Evolutionary conservation across 257 asterid species (phyloP).

Genomic region (Solanum verrucosum): DNA sequence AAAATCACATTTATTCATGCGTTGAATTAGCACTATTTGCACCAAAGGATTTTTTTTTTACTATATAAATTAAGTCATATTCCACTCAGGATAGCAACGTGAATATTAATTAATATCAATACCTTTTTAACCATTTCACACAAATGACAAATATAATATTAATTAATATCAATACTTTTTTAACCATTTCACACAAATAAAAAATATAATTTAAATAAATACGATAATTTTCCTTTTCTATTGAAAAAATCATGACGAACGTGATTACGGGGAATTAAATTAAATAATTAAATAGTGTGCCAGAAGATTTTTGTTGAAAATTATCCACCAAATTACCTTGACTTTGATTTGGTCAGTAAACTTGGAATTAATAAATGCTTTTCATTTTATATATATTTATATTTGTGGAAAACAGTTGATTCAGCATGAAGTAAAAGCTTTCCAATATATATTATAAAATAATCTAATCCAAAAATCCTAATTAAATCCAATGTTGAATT

Average conservation of each 20-base stretch:
- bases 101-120: background rate
- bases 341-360: background rate
- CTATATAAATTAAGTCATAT: background rate
- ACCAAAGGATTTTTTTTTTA: background rate
- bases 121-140: background rate
- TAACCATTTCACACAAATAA: background rate
- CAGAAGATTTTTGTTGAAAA: background rate
- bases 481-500: background rate
- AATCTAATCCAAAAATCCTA: too few species aligned
- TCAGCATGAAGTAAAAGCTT: background rate
- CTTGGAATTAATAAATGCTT: background rate
- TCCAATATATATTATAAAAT: background rate
- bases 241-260: background rate
- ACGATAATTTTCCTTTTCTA: background rate
- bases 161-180: background rate
- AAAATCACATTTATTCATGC: background rate
- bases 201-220: background rate
- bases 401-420: background rate
- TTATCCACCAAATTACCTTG: background rate
- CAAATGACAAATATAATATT: background rate
- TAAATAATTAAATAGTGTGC: background rate
- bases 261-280: background rate
- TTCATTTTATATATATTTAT: background rate
- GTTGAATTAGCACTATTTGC: background rate
- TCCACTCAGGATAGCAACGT: background rate